phyloP scores from a whole-genome alignment of 2,329 filamentous ascomycete genomes.

The Emmonsiellopsis sp. region DNA sequence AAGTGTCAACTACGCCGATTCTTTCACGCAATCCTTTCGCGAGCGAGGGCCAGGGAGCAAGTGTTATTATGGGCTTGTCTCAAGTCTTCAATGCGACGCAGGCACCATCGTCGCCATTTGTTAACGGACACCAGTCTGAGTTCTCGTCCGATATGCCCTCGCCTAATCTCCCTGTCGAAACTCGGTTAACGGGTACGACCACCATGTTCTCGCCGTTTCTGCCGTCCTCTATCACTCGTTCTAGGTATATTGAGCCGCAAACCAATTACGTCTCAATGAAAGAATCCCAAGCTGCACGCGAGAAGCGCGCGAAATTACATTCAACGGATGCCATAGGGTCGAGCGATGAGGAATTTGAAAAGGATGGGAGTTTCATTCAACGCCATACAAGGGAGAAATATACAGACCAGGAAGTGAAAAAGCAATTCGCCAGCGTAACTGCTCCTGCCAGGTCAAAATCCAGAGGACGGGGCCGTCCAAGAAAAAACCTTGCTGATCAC shows the following conservation, averaged over 20 bases:
- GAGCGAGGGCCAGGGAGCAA: conserved; percentile 25
- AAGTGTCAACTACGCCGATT: conserved; percentile 27
- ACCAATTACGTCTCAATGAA: conserved; percentile 36
- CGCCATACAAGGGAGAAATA: conserved; percentile 23
- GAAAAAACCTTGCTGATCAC: not conserved
- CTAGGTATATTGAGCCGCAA: conserved; percentile 32
- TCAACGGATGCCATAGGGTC: conserved; percentile 22
- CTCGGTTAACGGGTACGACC: conserved; percentile 23
- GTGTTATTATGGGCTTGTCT: conserved; percentile 33
- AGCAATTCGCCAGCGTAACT: conserved; percentile 26
- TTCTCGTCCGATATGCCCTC: conserved; percentile 38
- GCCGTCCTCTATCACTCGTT: conserved; percentile 21
- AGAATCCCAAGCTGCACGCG: conserved; percentile 35
- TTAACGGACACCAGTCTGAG: conserved; percentile 26
- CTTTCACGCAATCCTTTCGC: conserved; percentile 35
- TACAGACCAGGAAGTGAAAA: conserved; percentile 24
- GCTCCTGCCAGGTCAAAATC: conserved; percentile 11
- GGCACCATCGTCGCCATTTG: conserved; percentile 36
- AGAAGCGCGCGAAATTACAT: conserved; percentile 23
- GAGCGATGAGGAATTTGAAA: conserved; percentile 35
- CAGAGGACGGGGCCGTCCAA: no score
- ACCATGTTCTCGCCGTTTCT: conserved; percentile 29
- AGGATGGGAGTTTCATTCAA: conserved; percentile 31
- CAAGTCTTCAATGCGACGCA: conserved; percentile 42
- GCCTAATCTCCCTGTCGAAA: conserved; percentile 37